Base-by-base conservation (phyloP, 805 yeast species). In the Saccharomycopsis sp. region DNA sequence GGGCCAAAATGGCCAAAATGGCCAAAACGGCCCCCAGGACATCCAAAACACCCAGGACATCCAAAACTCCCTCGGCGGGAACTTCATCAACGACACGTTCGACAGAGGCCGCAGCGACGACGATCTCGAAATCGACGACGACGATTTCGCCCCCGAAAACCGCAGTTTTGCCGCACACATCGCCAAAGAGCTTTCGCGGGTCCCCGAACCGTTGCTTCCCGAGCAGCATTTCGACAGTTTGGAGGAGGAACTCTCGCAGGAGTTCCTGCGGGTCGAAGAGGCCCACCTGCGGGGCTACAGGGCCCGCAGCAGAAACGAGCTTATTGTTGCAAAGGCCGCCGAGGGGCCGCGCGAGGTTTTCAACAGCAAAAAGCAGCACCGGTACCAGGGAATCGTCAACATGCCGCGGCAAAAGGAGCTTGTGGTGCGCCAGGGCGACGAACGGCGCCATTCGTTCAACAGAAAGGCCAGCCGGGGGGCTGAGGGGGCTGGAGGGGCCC, bases 151-250 rank as follows among this genome's bases (percentile, higher is more conserved):
- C 21, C 34, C 50, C 37, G 48, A 48, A 14, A 41, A 34, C 14
- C 50, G 23, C 14, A 47, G 53, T 20, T 54, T 51, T 40, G 46
- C 20, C 12, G n/a, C n/a, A n/a, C 63, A 61, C 48, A 59, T 61
- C 24, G 57, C 46, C 14, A 51, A 55, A 9, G 62, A 59, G 21
- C 34, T 61, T n/a, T 56, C 58, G 14, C 57, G 56, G 44, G 47
- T 56, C 23, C 63, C 63, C 8, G 34, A 59, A 24, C 63, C 63
- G 3, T 57, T 61, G 24, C 55, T 61, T 16, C 63, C 63, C n/a
- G 63, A 61, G 47, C 63, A 61, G 40, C 60, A 57, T 52, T 59
- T 61, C 52, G 63, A 52, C 41, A 57, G 56, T 54, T 47, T 59
- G 14, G 61, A 58, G 37, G 56, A 57, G 37, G 63, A 57, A 37